Evolutionary conservation across 1,284 basidiomycete genomes (phyloP), one percentile per base, ranked within the genome.

Genomic region (Phellinidium pouzarii): DNA sequence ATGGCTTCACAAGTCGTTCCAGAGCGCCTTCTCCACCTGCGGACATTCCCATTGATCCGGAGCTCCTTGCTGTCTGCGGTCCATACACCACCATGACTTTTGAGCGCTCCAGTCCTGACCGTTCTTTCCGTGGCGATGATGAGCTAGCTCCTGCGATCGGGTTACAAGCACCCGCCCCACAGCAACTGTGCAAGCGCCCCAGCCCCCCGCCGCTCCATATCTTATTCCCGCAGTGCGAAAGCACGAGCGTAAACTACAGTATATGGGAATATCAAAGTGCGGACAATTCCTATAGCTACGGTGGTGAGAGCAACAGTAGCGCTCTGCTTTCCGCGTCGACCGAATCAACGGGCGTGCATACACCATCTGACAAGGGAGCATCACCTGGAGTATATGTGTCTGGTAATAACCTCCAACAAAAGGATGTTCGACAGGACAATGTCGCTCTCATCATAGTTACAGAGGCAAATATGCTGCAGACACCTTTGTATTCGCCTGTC

Each of bases 31-130:
- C 44, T n/a, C 26, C 25, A 11, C 26, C 19, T 23, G 17, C 22
- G 9, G 17, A 38, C 23, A 44, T 49, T 14, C 53, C 53, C 45
- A 54, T 54, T n/a, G 53, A 54, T 27, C 53, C 53, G 19, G 8
- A 41, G 3, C 53, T 54, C 20, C 44, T 52, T 25, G 7, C 43
- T n/a, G n/a, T n/a, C 6, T 34, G 31, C 31, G 31, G 3, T 14
- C 31, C 31, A 34, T 8, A 34, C 11, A 11, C 31, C 2, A 34
- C 31, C 31, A 34, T n/a, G n/a, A n/a, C n/a, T n/a, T n/a, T n/a
- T n/a, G n/a, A n/a, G n/a, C n/a, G 31, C 6, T 34, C 31, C 31
- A 34, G 2, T 14, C 2, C 3, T 34, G 31, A 8, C 31, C 14
- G 31, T 14, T 7, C 31, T 34, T 8, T 14, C 14, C 3, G 14